Evolutionary conservation across 1,284 basidiomycete genomes (phyloP), one percentile per base, ranked within the genome.

Genomic region (Limonomyces culmigenus): DNA sequence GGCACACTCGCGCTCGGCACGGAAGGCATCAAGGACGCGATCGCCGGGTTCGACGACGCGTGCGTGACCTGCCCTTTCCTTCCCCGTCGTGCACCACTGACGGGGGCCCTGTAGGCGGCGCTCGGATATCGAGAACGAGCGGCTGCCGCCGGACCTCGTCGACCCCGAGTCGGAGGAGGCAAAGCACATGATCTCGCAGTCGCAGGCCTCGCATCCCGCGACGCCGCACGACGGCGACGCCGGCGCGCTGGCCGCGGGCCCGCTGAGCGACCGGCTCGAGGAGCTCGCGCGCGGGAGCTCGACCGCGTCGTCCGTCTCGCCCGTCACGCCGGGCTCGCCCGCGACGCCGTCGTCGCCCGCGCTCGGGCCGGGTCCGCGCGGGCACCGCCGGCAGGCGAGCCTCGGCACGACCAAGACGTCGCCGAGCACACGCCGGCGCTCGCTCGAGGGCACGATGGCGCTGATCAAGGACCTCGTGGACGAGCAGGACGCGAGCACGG

Each of bases 51-150:
- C 53, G 87, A 91, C 35, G 92, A 97, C 53, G 93, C 93, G 84
- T 89, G 60, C 45, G 85, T 23, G 14, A 20, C 29, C n/a, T n/a
- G n/a, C n/a, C n/a, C n/a, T n/a, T n/a, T n/a, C n/a, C n/a, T n/a
- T n/a, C n/a, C n/a, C n/a, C n/a, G n/a, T n/a, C n/a, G n/a, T n/a
- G n/a, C n/a, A n/a, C n/a, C n/a, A n/a, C n/a, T n/a, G n/a, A n/a
- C n/a, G n/a, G n/a, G n/a, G n/a, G 8, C 37, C 25, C 17, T 19
- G 17, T 47, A 89, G 85, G 16, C 87, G 93, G 45, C 93, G 92
- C 61, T 91, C 87, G 29, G 95, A 99, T 65, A 97, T 98, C 48
- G 93, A 98, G 62, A 97, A 98, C 61, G 93, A 98, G 59, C 79
- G 88, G 32, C 63, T 96, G 19, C 93, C 92, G 11, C 93, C 93